Conservation (phyloP, 2,329 filamentous ascomycete species). For the Neonectria ditissima region DNA sequence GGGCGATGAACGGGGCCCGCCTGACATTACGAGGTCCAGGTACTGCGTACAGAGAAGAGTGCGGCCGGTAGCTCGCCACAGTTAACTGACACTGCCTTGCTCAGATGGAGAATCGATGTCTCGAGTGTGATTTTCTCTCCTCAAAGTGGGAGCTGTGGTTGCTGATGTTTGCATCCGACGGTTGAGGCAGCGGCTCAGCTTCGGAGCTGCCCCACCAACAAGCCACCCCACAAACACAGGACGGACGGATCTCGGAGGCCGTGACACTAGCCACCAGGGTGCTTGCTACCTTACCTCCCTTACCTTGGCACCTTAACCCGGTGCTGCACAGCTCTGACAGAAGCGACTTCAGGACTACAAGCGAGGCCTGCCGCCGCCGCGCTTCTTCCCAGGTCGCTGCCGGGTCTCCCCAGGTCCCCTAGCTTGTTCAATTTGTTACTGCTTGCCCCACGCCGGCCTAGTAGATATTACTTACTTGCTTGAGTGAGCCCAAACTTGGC, state of each 20-base stretch:
- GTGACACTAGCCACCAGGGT: slow-evolving; percentile 2
- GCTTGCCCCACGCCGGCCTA: slow-evolving; percentile 16
- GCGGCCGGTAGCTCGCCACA: not conserved
- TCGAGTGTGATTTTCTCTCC: slow-evolving; percentile 2
- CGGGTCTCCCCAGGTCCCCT: slow-evolving; percentile 17
- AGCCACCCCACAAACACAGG: slow-evolving; percentile 42
- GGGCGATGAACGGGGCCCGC: slow-evolving; percentile 34
- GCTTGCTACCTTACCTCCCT: not conserved
- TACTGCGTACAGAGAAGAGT: not conserved
- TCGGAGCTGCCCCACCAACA: slow-evolving; percentile 38
- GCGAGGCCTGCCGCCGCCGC: not conserved
- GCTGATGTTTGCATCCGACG: slow-evolving; percentile 5
- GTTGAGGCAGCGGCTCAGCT: slow-evolving; percentile 23
- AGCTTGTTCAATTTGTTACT: slow-evolving; percentile 13
- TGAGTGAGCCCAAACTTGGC: slow-evolving; percentile 20
- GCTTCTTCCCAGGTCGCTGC: not conserved
- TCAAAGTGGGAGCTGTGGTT: not conserved
- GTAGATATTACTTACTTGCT: too few species aligned
- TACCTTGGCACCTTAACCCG: not conserved
- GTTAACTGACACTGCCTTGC: not conserved
- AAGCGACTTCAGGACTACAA: slow-evolving; percentile 21
- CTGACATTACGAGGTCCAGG: slow-evolving; percentile 33
- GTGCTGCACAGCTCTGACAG: slow-evolving; percentile 17
- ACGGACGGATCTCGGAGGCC: slow-evolving; percentile 27
- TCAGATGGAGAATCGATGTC: not conserved